Base-by-base conservation (phyloP, 2,329 filamentous ascomycete genomes). In the Monosporascus sp. region DNA sequence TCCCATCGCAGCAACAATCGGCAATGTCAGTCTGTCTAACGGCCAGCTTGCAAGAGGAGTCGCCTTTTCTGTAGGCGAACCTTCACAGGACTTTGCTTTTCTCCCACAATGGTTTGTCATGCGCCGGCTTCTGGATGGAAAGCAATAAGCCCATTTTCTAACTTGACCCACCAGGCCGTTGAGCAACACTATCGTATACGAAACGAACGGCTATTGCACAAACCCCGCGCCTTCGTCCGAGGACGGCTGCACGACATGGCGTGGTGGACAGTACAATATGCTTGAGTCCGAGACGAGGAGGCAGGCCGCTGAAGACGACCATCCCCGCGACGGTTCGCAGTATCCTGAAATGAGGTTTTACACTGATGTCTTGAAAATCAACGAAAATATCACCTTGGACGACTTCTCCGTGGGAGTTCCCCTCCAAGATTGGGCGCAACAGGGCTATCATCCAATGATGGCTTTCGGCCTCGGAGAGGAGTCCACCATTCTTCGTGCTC, bases 381-480 rank as follows among this genome's bases (percentile, higher is more conserved):
- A 57, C 50, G 51, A 51, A 22, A 60, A 61, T 44, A 27, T 53
- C 20, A 57, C 49, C 1, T 38, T 66, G 2, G 20, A 52, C 3
- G 34, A 48, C 17, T 66, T 60, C 41, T 54, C 62, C 7, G 17
- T 67, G 7, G 57, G 56, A 9, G 48, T 64, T 19, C 52, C 63
- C 19, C 27, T 52, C 45, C 59, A 55, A 17, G 61, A 64, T 52
- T 62, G 57, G 61, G 58, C 54, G 5, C 50, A 59, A 22, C 56
- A 64, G 52, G 61, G 49, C 19, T 65, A 64, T 51, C 49, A 53
- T 5, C 63, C 62, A 7, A 59, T 59, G 54, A 60, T 56, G 40
- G 58, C 49, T 22, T 16, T 67, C 20, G 66, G 67, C 4, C 52
- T 71, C 26, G 68, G 66, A 6, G 45, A 52, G 7, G 66, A 70